A percentile compares a stretch with the other conserved stretches of the same genome.
phyloP scores from a whole-genome alignment of 1,284 basidiomycete species.

The Puccinia novopanici region DNA sequence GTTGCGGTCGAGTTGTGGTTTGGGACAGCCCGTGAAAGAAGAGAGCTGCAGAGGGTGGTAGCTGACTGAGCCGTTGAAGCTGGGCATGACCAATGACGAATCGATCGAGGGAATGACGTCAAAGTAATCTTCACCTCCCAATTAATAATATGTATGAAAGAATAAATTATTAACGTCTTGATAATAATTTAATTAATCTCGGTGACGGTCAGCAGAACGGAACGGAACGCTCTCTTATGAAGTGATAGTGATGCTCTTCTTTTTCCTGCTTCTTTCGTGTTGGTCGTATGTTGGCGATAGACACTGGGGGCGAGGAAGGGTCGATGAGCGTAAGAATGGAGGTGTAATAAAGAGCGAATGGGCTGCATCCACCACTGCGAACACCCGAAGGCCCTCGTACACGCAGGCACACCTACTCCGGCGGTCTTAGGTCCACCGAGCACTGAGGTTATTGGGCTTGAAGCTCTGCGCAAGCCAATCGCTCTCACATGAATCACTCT shows the following conservation, averaged over 20 bases:
- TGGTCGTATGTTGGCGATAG: too few species aligned
- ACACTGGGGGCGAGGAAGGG: too few species aligned
- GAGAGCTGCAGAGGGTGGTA: background rate
- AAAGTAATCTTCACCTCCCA: too few species aligned
- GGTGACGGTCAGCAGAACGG: background rate
- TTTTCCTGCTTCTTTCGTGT: too few species aligned
- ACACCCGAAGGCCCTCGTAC: background rate
- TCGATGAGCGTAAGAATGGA: too few species aligned
- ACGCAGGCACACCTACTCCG: background rate
- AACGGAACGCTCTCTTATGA: background rate
- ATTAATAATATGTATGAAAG: too few species aligned
- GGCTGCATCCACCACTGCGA: too few species aligned
- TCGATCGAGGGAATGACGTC: too few species aligned
- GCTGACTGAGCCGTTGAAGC: background rate
- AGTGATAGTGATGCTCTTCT: too few species aligned
- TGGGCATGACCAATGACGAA: background rate
- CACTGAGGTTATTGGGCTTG: background rate
- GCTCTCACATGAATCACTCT: background rate
- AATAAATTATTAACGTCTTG: too few species aligned
- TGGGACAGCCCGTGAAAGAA: background rate
- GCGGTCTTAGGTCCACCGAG: background rate
- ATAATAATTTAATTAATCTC: too few species aligned
- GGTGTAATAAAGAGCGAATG: too few species aligned
- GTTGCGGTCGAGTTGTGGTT: background rate
- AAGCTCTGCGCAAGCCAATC: background rate